These are phyloP conservation scores for Phialophora chinensis DNA, from an alignment of 2,329 filamentous ascomycete genomes.

Conservation along the genomic window DNA sequence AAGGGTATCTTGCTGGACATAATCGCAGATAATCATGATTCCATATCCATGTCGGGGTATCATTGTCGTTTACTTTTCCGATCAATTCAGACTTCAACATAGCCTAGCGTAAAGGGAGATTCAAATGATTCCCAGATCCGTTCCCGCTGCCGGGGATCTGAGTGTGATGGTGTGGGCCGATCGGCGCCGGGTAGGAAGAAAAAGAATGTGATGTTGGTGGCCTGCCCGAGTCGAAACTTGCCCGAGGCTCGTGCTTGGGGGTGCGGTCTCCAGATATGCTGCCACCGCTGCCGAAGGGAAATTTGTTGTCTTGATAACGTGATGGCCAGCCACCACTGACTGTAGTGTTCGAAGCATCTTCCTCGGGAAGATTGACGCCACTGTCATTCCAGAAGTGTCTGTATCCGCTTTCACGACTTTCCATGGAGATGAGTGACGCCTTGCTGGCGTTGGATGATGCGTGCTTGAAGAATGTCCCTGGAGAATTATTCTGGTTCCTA, in stretches of 20 bases:
- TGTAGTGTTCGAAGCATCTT: slow-evolving; percentile 70
- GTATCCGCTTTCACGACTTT: slow-evolving; percentile 92
- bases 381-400: slow-evolving; percentile 98
- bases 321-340: slow-evolving; percentile 61
- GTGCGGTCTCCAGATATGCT: slow-evolving; percentile 74
- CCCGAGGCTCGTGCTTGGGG: slow-evolving; percentile 80
- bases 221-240: slow-evolving; percentile 87
- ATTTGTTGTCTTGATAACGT: slow-evolving; percentile 66
- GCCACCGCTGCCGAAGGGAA: slow-evolving; percentile 61
- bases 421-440: slow-evolving; percentile 92
- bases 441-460: slow-evolving; percentile 89
- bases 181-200: slow-evolving; percentile 91
- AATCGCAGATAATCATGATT: slow-evolving; percentile 39
- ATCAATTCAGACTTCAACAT: slow-evolving; percentile 33
- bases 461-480: slow-evolving; percentile 88
- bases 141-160: slow-evolving; percentile 30
- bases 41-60: slow-evolving; percentile 38
- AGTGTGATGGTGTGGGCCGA: slow-evolving; percentile 71
- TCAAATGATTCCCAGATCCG: slow-evolving; percentile 38
- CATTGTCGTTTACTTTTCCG: slow-evolving; percentile 34
- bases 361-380: slow-evolving; percentile 89
- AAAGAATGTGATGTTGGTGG: slow-evolving; percentile 95
- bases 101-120: slow-evolving; percentile 40
- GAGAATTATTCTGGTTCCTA: slow-evolving; percentile 89
- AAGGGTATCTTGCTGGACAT: slow-evolving; percentile 41